Evolutionary conservation across 176 grass and related monocot genomes (phyloP).

Genomic region (Carex cristatella): DNA sequence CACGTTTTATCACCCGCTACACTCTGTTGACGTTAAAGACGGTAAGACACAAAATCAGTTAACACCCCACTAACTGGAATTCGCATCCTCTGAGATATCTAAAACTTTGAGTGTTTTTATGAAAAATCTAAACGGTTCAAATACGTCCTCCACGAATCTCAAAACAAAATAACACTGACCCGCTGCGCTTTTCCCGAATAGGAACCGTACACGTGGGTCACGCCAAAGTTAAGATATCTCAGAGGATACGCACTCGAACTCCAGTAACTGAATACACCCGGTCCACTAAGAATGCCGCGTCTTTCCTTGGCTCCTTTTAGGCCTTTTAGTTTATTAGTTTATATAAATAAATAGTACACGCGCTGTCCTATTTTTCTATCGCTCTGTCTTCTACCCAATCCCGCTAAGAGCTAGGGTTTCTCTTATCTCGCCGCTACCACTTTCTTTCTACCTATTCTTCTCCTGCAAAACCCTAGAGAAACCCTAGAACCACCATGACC

Average conservation of each 20-base stretch:
- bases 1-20: neutral
- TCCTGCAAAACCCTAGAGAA: conserved; percentile 16
- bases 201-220: too few relatives aligned
- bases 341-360: neutral
- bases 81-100: too few relatives aligned
- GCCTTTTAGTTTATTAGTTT: too few relatives aligned
- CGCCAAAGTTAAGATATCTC: too few relatives aligned
- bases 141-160: too few relatives aligned
- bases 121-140: too few relatives aligned
- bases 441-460: neutral
- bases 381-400: conserved; percentile 15
- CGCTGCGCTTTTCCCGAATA: too few relatives aligned
- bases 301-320: neutral
- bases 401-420: conserved; percentile 61
- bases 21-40: neutral
- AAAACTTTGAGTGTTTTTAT: too few relatives aligned
- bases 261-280: neutral
- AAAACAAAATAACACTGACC: too few relatives aligned
- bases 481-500: conserved; percentile 41
- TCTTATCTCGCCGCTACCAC: conserved; percentile 21
- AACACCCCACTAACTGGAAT: neutral
- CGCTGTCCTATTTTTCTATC: neutral
- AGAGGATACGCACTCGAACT: too few relatives aligned
- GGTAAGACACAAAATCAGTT: neutral
- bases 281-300: neutral